Conservation (phyloP, 768 basidiomycete genomes). For the Rhizopogon salebrosus region DNA sequence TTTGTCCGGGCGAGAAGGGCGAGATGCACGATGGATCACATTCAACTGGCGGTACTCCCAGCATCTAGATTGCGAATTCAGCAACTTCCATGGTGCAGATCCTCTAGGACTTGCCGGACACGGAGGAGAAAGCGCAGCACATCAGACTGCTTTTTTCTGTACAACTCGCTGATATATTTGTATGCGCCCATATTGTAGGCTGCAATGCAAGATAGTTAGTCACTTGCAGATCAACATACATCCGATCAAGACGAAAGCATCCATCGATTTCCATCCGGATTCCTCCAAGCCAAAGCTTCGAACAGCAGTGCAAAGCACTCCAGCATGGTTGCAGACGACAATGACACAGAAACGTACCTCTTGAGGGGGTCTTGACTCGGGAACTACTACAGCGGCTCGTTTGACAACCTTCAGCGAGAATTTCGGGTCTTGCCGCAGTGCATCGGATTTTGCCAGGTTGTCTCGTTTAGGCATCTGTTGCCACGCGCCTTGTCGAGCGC, state of each 20-base stretch:
- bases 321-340: neutral
- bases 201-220: constrained; percentile 15
- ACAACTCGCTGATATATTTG: constrained; percentile 95
- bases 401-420: neutral
- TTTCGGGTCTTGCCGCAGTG: constrained; percentile 21
- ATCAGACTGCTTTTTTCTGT: constrained; percentile 98
- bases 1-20: constrained; percentile 98
- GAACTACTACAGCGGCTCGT: constrained; percentile 2
- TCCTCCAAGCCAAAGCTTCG: neutral
- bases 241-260: constrained; percentile 10
- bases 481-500: neutral
- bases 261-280: constrained; percentile 1
- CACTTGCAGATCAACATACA: constrained; percentile 7
- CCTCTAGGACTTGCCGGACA: constrained; percentile 63
- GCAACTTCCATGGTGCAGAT: neutral
- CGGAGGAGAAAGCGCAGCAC: constrained; percentile 97
- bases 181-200: constrained; percentile 82
- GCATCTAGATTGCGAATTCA: constrained; percentile 48
- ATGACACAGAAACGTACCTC: constrained; percentile 21
- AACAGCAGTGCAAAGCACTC: neutral
- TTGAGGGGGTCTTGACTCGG: constrained; percentile 17
- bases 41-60: constrained; percentile 99
- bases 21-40: constrained; percentile 96
- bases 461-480: neutral
- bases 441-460: constrained; percentile 7